Evolutionary conservation across 2,329 filamentous ascomycete species (phyloP).

Genomic region (Fusarium euwallaceae): DNA sequence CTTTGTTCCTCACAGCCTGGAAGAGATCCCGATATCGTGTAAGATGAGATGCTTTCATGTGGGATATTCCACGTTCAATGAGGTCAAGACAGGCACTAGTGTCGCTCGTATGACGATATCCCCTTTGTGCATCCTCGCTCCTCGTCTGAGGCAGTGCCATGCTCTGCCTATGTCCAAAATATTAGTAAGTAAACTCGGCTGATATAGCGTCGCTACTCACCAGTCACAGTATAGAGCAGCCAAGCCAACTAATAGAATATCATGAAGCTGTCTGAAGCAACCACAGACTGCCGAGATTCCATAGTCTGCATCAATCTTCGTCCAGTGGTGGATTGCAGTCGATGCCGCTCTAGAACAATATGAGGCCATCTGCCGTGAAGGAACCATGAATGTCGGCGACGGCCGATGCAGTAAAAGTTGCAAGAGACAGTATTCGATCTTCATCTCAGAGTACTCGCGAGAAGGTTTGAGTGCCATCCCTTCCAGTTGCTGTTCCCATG

Average conservation of each 20-base stretch:
- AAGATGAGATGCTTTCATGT: not conserved
- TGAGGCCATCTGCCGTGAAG: not conserved
- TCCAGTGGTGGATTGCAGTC: not conserved
- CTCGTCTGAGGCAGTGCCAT: not conserved
- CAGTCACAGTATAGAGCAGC: not conserved
- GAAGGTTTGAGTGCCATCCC: not conserved
- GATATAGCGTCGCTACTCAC: not conserved
- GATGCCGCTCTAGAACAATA: not conserved
- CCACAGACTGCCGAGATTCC: not conserved
- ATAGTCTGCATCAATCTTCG: not conserved
- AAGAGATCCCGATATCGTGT: not conserved
- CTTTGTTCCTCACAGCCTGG: not conserved
- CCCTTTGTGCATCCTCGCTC: not conserved
- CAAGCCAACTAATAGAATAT: not conserved
- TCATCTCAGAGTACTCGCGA: not conserved
- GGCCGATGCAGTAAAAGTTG: not conserved
- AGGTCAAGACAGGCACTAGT: constrained; percentile 1
- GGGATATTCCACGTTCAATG: not conserved
- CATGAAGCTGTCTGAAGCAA: not conserved
- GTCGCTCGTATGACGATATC: constrained; percentile 9
- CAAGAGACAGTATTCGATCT: not conserved
- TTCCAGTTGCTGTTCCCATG: not conserved
- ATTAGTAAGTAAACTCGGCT: not conserved
- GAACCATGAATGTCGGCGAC: not conserved
- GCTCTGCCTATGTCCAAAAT: not conserved